Conservation (phyloP, 2,329 filamentous ascomycete species). For the Rhytidhysteron rufulum region DNA sequence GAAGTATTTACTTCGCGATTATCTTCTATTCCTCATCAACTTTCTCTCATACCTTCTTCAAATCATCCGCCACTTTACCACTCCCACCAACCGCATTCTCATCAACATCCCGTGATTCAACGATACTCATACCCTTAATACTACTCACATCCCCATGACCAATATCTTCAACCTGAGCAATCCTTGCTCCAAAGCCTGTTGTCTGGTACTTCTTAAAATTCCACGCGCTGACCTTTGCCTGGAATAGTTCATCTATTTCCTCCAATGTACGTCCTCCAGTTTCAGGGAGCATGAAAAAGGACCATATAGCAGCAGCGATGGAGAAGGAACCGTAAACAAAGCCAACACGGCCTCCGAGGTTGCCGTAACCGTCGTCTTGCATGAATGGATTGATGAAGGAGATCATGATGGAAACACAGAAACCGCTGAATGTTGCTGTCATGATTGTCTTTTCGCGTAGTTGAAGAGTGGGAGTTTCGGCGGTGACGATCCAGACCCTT, state of each 20-base stretch:
- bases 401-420: slow-evolving; percentile 20
- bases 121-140: too few species aligned
- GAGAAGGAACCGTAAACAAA: slow-evolving; percentile 21
- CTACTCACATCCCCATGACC: too few species aligned
- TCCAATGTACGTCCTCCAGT: slow-evolving; percentile 52
- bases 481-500: slow-evolving; percentile 24
- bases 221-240: slow-evolving; percentile 39
- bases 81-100: too few species aligned
- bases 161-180: too few species aligned
- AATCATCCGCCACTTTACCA: too few species aligned
- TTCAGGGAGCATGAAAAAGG: slow-evolving; percentile 36
- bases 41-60: too few species aligned
- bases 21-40: too few species aligned
- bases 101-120: too few species aligned
- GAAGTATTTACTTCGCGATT: too few species aligned
- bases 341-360: slow-evolving; percentile 17
- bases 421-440: slow-evolving; percentile 22
- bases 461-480: slow-evolving; percentile 21
- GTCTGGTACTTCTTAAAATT: slow-evolving; percentile 42
- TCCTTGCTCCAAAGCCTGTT: too few species aligned
- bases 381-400: slow-evolving; percentile 30
- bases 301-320: slow-evolving; percentile 15
- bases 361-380: slow-evolving; percentile 19
- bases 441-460: slow-evolving; percentile 27
- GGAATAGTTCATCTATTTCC: slow-evolving; percentile 54